phyloP scores from a whole-genome alignment of 352 stramenopile species.

The Pythium pyrilobum region DNA sequence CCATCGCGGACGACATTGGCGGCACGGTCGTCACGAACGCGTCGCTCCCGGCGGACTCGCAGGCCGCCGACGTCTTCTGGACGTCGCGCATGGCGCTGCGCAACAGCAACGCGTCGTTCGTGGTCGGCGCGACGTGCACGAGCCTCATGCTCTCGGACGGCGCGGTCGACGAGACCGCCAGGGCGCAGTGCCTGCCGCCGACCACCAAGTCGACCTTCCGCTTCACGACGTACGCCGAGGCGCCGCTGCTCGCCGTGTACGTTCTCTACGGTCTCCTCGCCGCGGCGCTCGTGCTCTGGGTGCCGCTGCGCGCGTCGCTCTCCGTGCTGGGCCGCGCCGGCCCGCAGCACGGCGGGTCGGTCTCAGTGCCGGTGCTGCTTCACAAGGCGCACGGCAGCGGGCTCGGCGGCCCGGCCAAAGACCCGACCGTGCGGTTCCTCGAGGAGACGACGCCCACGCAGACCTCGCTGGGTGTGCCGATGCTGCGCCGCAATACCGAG shows the following conservation, averaged over 20 bases:
- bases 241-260: constrained; percentile 44
- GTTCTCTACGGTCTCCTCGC: constrained; percentile 33
- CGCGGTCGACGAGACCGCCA: constrained; percentile 17
- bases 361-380: neutral
- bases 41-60: constrained; percentile 43
- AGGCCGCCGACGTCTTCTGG: constrained; percentile 43
- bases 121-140: constrained; percentile 39
- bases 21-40: constrained; percentile 39
- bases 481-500: constrained; percentile 9
- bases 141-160: constrained; percentile 43
- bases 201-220: constrained; percentile 24
- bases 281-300: constrained; percentile 3
- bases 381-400: neutral
- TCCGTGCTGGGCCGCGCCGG: neutral
- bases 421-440: neutral
- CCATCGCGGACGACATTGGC: constrained; percentile 20
- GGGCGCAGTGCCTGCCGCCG: constrained; percentile 24
- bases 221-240: constrained; percentile 52
- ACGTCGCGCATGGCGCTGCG: constrained; percentile 40
- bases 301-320: constrained; percentile 4
- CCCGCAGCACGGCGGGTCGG: neutral
- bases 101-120: constrained; percentile 70
- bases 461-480: neutral
- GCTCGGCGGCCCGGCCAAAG: neutral
- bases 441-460: neutral